phyloP scores from a whole-genome alignment of 352 stramenopile species.

The Blastocystis sp. region DNA sequence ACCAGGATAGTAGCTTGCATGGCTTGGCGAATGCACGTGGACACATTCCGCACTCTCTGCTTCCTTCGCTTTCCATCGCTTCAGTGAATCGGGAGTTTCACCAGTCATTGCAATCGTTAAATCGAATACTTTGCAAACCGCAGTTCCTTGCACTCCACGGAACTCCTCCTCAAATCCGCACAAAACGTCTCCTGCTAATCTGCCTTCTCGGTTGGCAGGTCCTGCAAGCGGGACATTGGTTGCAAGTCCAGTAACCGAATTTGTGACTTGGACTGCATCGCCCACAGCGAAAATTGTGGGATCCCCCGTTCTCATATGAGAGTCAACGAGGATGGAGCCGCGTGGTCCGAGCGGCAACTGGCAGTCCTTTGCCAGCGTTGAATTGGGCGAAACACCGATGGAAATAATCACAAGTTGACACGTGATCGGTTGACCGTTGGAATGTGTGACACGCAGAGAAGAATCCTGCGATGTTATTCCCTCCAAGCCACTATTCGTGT shows the following conservation, averaged over 20 bases:
- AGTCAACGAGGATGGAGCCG: constrained; percentile 69
- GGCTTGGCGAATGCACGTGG: constrained; percentile 67
- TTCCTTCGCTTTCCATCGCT: neutral
- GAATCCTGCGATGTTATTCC: neutral
- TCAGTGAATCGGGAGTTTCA: constrained; percentile 64
- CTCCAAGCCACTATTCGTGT: constrained; percentile 65
- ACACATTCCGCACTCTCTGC: neutral
- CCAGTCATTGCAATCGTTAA: constrained; percentile 69
- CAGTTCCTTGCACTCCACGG: constrained; percentile 69
- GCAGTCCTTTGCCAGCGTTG: constrained; percentile 66
- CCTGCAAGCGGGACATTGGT: constrained; percentile 67
- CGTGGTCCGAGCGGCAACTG: constrained; percentile 67
- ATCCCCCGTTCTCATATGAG: constrained; percentile 68
- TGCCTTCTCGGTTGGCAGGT: constrained; percentile 69
- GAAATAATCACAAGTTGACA: constrained; percentile 69
- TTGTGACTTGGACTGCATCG: constrained; percentile 68
- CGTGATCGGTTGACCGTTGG: constrained; percentile 65
- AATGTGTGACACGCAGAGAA: constrained; percentile 64
- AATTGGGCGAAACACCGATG: constrained; percentile 70
- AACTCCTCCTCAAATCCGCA: constrained; percentile 67
- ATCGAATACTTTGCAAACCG: constrained; percentile 69
- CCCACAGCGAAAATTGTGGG: constrained; percentile 69
- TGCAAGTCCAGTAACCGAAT: neutral
- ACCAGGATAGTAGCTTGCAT: constrained; percentile 71
- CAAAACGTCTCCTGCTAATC: constrained; percentile 71